Conservation (phyloP, 169 alveolate genomes). For the Cryptosporidium meleagridis region DNA sequence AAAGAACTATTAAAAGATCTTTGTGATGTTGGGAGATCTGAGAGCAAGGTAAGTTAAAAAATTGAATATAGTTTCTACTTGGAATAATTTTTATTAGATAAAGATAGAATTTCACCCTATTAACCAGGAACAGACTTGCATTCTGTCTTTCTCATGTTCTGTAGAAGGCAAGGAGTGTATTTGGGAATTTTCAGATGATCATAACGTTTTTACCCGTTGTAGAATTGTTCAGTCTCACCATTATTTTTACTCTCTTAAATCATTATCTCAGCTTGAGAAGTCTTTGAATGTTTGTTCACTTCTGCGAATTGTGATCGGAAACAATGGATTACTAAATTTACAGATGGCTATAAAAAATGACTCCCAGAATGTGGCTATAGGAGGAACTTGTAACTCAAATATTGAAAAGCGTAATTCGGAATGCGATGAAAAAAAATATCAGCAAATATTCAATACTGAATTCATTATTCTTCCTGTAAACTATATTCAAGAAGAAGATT, state of each 20-base stretch:
- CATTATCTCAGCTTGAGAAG: conserved; percentile 49
- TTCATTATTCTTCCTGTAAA: conserved; percentile 40
- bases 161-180: conserved; percentile 72
- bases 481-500: not conserved
- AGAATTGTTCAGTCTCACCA: conserved; percentile 5
- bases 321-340: conserved; percentile 21
- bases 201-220: conserved; percentile 41
- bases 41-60: conserved; percentile 49
- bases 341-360: conserved; percentile 64
- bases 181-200: conserved; percentile 71
- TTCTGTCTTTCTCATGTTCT: conserved; percentile 55
- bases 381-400: not conserved
- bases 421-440: not conserved
- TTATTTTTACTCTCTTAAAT: conserved; percentile 18
- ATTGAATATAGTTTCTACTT: too few species aligned
- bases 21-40: conserved; percentile 53
- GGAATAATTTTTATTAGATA: not conserved
- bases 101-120: conserved; percentile 28
- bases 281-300: conserved; percentile 48
- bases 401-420: not conserved
- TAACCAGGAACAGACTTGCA: not conserved
- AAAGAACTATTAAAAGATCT: conserved; percentile 63
- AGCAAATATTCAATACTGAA: conserved; percentile 40
- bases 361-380: not conserved
- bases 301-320: conserved; percentile 6